Conservation (phyloP, 2,329 filamentous ascomycete species). For the Clonostachys rosea region DNA sequence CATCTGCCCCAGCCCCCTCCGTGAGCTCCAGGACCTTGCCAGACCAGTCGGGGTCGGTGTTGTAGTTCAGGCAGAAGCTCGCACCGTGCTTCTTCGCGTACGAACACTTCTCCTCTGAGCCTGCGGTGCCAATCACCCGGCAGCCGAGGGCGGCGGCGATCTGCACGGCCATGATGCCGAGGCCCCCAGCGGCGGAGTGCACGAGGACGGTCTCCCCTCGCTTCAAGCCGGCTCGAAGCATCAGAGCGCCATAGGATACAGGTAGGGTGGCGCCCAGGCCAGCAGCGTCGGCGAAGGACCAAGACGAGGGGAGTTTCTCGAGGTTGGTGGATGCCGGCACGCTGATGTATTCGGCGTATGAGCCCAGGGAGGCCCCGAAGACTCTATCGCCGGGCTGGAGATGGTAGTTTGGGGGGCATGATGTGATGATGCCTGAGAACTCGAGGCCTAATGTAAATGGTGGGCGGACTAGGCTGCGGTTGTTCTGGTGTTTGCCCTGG, state of each 20-base stretch:
- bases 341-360: slow-evolving; percentile 46
- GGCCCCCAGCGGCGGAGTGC: slow-evolving; percentile 48
- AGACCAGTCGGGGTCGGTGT: slow-evolving; percentile 35
- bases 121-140: slow-evolving; percentile 46
- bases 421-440: slow-evolving; percentile 48
- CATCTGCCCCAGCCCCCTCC: slow-evolving; percentile 43
- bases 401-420: slow-evolving; percentile 20
- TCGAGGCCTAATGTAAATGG: slow-evolving; percentile 58
- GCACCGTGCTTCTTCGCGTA: slow-evolving; percentile 33
- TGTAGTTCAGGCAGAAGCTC: slow-evolving; percentile 33
- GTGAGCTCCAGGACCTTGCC: slow-evolving; percentile 42
- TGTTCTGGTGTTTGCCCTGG: slow-evolving; percentile 56
- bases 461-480: slow-evolving; percentile 46
- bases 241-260: slow-evolving; percentile 47
- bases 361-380: slow-evolving; percentile 46
- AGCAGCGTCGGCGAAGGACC: slow-evolving; percentile 43
- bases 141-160: slow-evolving; percentile 48
- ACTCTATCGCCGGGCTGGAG: slow-evolving; percentile 44
- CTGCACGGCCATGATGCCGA: slow-evolving; percentile 52
- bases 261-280: slow-evolving; percentile 47
- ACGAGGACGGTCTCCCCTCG: slow-evolving; percentile 46
- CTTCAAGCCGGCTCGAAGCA: slow-evolving; percentile 30
- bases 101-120: slow-evolving; percentile 35
- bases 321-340: slow-evolving; percentile 28
- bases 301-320: slow-evolving; percentile 34